Evolutionary conservation across 2,329 filamentous ascomycete genomes (phyloP).

Genomic region (Penicillium sp.): DNA sequence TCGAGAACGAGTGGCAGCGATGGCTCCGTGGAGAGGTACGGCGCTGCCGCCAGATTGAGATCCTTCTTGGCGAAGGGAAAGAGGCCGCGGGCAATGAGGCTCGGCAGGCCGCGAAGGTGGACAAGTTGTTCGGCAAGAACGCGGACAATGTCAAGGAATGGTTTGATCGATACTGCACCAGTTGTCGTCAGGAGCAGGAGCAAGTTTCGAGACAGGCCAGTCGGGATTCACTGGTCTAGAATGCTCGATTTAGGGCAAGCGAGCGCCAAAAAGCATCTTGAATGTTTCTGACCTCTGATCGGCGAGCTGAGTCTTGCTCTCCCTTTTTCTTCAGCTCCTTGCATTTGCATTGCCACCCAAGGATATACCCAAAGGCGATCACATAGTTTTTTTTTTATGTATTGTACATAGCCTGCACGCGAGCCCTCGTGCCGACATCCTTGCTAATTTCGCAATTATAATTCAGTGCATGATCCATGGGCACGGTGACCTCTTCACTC

Average conservation of each 20-base stretch:
- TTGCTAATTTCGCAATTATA: constrained; percentile 7
- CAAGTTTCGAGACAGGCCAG: constrained; percentile 11
- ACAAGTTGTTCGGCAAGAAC: constrained; percentile 28
- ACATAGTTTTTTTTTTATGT: constrained; percentile 11
- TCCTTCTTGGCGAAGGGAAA: constrained; percentile 36
- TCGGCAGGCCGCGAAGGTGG: constrained; percentile 21
- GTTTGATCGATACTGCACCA: constrained; percentile 58
- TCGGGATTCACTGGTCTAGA: constrained; percentile 15
- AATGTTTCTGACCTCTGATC: no score
- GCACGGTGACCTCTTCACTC: no score
- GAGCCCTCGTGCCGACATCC: constrained; percentile 2
- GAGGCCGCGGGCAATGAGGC: constrained; percentile 18
- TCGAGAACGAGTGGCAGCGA: constrained; percentile 85
- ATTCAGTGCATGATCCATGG: background rate
- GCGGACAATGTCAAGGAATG: constrained; percentile 48
- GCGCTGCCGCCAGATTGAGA: constrained; percentile 62
- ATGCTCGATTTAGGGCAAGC: constrained; percentile 14
- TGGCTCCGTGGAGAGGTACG: constrained; percentile 77
- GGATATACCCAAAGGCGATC: constrained; percentile 26
- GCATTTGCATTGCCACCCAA: constrained; percentile 10
- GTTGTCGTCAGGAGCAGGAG: constrained; percentile 47
- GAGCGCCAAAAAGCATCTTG: background rate
- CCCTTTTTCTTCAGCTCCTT: background rate
- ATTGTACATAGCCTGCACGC: constrained; percentile 11
- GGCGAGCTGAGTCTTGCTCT: background rate